phyloP scores from a whole-genome alignment of 2,329 filamentous ascomycete genomes.

The Fusarium irregulare region DNA sequence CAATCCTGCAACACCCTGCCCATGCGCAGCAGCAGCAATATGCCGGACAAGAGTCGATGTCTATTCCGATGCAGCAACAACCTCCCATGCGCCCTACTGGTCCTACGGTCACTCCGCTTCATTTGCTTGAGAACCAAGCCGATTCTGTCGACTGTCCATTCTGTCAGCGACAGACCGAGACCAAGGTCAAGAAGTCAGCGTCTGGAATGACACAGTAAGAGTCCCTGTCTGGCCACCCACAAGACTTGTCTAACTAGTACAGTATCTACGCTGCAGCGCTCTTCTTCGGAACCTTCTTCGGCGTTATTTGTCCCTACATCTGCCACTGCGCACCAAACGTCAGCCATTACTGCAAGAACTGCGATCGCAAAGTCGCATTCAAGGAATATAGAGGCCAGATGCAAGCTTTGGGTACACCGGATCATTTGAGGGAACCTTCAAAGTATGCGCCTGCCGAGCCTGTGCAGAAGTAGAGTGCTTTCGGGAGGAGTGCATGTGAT shows the following conservation, averaged over 20 bases:
- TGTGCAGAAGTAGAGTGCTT: constrained; percentile 5
- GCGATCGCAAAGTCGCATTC: constrained; percentile 43
- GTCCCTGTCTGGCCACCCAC: too few relatives aligned
- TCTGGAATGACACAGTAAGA: constrained; percentile 44
- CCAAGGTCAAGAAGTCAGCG: constrained; percentile 36
- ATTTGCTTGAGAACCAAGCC: constrained; percentile 42
- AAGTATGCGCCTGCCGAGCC: constrained; percentile 33
- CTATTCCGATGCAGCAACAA: neutral
- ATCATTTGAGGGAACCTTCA: constrained; percentile 42
- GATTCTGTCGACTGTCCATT: constrained; percentile 46
- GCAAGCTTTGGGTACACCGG: constrained; percentile 42
- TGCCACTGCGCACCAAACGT: constrained; percentile 40
- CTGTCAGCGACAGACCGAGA: constrained; percentile 38
- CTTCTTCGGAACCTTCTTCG: constrained; percentile 42
- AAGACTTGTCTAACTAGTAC: neutral
- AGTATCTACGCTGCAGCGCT: constrained; percentile 32
- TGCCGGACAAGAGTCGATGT: constrained; percentile 30
- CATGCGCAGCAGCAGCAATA: constrained; percentile 30
- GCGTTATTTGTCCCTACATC: constrained; percentile 40
- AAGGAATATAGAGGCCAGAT: constrained; percentile 28
- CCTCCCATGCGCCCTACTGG: neutral
- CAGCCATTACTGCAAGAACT: constrained; percentile 44
- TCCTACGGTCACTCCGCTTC: constrained; percentile 43
- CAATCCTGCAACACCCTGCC: constrained; percentile 33
- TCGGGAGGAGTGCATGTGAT: neutral